Percentiles rank a stretch among this genome's conserved stretches.
Conservation (phyloP, 176 grass and related monocot species). For the Leersia perrieri region DNA sequence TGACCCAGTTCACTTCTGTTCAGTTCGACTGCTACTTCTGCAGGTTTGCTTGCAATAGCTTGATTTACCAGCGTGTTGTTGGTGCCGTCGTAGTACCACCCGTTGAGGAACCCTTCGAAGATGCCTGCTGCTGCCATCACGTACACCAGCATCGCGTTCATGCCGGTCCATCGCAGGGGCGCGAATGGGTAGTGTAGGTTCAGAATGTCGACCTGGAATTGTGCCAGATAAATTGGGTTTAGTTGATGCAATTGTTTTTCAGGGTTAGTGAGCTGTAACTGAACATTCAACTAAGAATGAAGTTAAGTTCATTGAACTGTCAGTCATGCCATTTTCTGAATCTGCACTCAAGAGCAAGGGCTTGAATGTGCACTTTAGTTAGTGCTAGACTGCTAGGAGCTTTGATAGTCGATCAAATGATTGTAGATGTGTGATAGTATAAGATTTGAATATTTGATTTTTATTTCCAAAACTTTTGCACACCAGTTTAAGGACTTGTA, state of each 20-base stretch:
- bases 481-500: not conserved
- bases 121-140: slow-evolving; percentile 91
- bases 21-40: too few species aligned
- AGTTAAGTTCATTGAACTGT: not conserved
- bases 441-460: not conserved
- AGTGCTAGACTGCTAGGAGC: too few species aligned
- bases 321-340: not conserved
- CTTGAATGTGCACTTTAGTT: not conserved
- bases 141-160: slow-evolving; percentile 97
- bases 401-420: not conserved
- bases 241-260: not conserved
- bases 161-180: slow-evolving; percentile 78
- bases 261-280: too few species aligned
- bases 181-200: slow-evolving; percentile 38
- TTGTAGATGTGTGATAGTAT: not conserved
- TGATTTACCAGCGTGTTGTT: slow-evolving; percentile 85
- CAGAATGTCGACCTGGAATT: slow-evolving; percentile 65
- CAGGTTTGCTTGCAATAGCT: not conserved
- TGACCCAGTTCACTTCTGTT: not conserved
- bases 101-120: slow-evolving; percentile 96
- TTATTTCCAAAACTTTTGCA: not conserved
- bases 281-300: not conserved
- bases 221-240: not conserved
- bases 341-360: not conserved
- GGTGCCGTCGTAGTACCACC: slow-evolving; percentile 82